Conservation (phyloP, 1,284 basidiomycete species). For the Thelephora terrestris region DNA sequence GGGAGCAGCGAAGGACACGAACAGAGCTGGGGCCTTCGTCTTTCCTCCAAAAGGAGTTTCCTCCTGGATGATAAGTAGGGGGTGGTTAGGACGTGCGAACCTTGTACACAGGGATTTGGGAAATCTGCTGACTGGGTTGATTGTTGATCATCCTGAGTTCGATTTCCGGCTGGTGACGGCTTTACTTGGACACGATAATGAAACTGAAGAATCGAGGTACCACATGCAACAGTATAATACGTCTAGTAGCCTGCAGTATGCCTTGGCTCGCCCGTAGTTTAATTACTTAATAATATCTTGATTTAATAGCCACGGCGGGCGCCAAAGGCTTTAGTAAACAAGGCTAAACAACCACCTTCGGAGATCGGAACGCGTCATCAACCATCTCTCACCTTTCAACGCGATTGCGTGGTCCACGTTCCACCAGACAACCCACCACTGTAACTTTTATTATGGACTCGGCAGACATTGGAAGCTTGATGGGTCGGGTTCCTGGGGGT, state of each 20-base stretch:
- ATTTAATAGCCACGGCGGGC: background rate
- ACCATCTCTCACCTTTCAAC: background rate
- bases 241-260: slow-evolving; percentile 1
- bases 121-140: slow-evolving; percentile 29
- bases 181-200: background rate
- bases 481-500: background rate
- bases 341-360: background rate
- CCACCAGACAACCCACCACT: background rate
- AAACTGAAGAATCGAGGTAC: background rate
- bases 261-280: background rate
- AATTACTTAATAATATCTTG: background rate
- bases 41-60: slow-evolving; percentile 54
- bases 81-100: slow-evolving; percentile 39
- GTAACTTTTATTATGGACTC: background rate
- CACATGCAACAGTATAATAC: background rate
- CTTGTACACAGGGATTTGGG: slow-evolving; percentile 35
- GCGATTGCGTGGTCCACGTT: background rate
- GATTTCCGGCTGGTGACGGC: slow-evolving; percentile 33
- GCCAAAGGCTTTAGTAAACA: background rate
- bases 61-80: slow-evolving; percentile 66
- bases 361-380: slow-evolving; percentile 5
- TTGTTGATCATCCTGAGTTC: slow-evolving; percentile 36
- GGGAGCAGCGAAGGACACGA: slow-evolving; percentile 44
- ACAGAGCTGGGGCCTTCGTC: slow-evolving; percentile 22
- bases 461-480: background rate